Evolutionary conservation across 179 eudicot genomes (phyloP).

Genomic region (Pouteria campechiana): DNA sequence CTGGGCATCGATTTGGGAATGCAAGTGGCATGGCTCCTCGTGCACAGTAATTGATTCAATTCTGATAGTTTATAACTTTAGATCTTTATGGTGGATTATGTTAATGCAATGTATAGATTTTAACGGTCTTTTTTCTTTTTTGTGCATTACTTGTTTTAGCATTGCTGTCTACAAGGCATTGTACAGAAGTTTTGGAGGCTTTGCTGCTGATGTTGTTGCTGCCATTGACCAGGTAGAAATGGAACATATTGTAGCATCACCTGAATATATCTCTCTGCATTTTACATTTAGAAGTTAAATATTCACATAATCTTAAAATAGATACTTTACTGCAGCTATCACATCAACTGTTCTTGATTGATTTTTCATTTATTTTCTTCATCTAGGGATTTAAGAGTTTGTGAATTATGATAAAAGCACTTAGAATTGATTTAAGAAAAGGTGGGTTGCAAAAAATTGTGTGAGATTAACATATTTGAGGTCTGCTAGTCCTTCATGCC

Average conservation of each 20-base stretch:
- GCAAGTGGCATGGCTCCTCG: conserved; percentile 99
- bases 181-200: conserved; percentile 88
- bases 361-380: neutral
- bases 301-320: too few relatives aligned
- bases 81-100: too few relatives aligned
- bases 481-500: too few relatives aligned
- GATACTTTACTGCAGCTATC: neutral
- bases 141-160: conserved; percentile 46
- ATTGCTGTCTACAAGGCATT: conserved; percentile 94
- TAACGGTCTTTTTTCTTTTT: conserved; percentile 2
- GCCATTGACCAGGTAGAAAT: conserved; percentile 70
- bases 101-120: too few relatives aligned
- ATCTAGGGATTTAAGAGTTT: neutral
- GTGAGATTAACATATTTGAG: too few relatives aligned
- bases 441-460: too few relatives aligned
- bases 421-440: too few relatives aligned
- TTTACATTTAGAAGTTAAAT: too few relatives aligned
- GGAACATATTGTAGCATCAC: neutral
- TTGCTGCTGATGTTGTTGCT: conserved; percentile 84
- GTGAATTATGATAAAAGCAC: neutral
- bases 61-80: too few relatives aligned
- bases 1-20: conserved; percentile 77
- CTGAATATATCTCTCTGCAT: too few relatives aligned
- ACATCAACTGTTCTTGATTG: neutral
- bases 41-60: conserved; percentile 86